Evolutionary conservation across 768 basidiomycete genomes (phyloP), one percentile per base, ranked within the genome.

Genomic region (Lactifluus echinatus): DNA sequence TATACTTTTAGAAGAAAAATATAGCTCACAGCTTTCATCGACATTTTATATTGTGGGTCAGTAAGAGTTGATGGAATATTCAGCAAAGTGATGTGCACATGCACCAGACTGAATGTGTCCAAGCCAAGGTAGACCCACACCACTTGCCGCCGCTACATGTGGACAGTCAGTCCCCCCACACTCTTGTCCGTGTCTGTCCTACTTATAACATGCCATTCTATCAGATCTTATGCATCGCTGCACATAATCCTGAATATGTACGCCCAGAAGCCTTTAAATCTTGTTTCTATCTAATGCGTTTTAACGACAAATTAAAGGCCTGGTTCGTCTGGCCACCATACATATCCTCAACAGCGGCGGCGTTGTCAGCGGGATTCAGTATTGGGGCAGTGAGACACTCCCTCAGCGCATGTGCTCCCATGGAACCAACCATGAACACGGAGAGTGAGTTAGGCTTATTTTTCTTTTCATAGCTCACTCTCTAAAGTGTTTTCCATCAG

Each of bases 151-250:
- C 68, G n/a, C n/a, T n/a, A n/a, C n/a, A n/a, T n/a, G n/a, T n/a
- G n/a, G n/a, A n/a, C n/a, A n/a, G n/a, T n/a, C n/a, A n/a, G n/a
- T n/a, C n/a, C n/a, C n/a, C n/a, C n/a, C n/a, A n/a, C n/a, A n/a
- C n/a, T n/a, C n/a, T n/a, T n/a, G n/a, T n/a, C n/a, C n/a, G n/a
- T n/a, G n/a, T n/a, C n/a, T 66, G 34, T 34, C 34, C 14, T n/a
- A n/a, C n/a, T n/a, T 4, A 3, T 19, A 66, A 64, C 23, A 94
- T 94, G 91, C 90, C 90, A 5, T 79, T 93, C 67, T 94, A 94
- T 73, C 83, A 91, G 66, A 81, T 94, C 77, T 66, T 92, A 49
- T 92, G 90, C 67, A 89, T 93, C 57, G 77, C 90, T 0, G 79
- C 81, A 3, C 90, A 93, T 68, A 83, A 83, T 61, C 70, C 72